phyloP scores from a whole-genome alignment of 2,329 filamentous ascomycete genomes.

The Cadophora luteo-olivacea region DNA sequence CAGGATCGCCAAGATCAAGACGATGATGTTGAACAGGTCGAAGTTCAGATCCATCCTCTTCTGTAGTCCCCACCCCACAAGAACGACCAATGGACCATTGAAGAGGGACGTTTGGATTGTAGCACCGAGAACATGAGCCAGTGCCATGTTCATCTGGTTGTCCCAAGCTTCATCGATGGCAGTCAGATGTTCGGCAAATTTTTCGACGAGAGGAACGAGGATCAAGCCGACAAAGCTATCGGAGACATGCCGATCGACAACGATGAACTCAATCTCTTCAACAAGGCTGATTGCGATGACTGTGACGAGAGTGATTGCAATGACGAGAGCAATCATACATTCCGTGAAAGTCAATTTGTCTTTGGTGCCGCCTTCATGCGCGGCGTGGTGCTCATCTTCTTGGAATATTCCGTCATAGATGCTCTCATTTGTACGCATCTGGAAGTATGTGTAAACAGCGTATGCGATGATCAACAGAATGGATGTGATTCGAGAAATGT shows the following conservation, averaged over 20 bases:
- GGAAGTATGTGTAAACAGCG: constrained; percentile 71
- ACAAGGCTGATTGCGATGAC: constrained; percentile 78
- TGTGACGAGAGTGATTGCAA: constrained; percentile 73
- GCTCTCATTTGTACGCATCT: constrained; percentile 77
- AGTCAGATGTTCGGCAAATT: constrained; percentile 84
- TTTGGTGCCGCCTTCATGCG: constrained; percentile 57
- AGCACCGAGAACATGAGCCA: constrained; percentile 84
- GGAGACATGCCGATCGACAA: constrained; percentile 55
- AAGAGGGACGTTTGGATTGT: constrained; percentile 90
- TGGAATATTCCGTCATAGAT: constrained; percentile 79
- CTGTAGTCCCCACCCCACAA: constrained; percentile 81
- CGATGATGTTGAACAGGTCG: constrained; percentile 82
- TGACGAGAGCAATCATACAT: constrained; percentile 66
- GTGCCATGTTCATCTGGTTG: constrained; percentile 81
- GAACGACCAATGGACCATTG: constrained; percentile 82
- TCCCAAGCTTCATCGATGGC: constrained; percentile 86
- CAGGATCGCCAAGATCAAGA: constrained; percentile 83
- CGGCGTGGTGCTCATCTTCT: constrained; percentile 70
- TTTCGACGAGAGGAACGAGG: constrained; percentile 82
- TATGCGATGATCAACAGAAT: constrained; percentile 76
- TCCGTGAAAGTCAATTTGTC: constrained; percentile 79
- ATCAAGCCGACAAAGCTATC: constrained; percentile 74
- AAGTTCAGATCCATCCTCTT: constrained; percentile 82
- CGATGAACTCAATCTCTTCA: constrained; percentile 70
- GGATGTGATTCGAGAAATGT: constrained; percentile 74